Evolutionary conservation across 2,329 filamentous ascomycete genomes (phyloP), one percentile per base, ranked within the genome.

Genomic region (Bipolaris zeicola): DNA sequence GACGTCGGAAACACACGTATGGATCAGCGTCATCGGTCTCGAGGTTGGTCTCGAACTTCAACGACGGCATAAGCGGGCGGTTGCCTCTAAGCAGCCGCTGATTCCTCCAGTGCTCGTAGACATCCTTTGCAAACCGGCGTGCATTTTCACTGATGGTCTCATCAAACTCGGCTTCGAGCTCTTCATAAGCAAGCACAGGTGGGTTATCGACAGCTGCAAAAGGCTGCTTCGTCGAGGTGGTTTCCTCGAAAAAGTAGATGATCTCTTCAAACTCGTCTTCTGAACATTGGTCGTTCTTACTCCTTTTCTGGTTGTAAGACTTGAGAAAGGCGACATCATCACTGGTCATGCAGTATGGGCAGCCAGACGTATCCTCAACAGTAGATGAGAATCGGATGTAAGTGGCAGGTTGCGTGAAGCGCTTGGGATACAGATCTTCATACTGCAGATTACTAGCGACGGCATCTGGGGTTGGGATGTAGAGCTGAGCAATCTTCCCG

Each of bases 331-430:
- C 86, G 75, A 92, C 90, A 79, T 99, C 95, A 71, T 96, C 92
- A 64, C 89, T 88, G 26, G 88, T 93, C 90, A 98, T 94, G 79
- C 96, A 92, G 87, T 99, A 99, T 68, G 89, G 86, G 74, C 89
- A 90, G 69, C 91, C 90, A 71, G 92, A 89, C 69, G 90, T 96
- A 78, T 99, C 95, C 79, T 99, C 95, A 60, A 99, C 94, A 2
- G 95, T 99, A 65, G 96, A 94, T 63, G 95, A 98, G 80, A 96
- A 98, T 64, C 94, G 92, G 75, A 99, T 96, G 78, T 98, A 98
- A 60, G 93, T 95, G 60, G 89, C 87, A 50, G 95, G 92, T 76
- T 96, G 89, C 70, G 88, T 85, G 78, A 94, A 97, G 55, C 82
- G 81, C 63, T 85, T 87, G 47, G 89, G 86, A 75, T 98, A 98